Evolutionary conservation across 441 rosid genomes (phyloP), one percentile per base, ranked within the genome.

Genomic region (Metrosideros polymorpha): DNA sequence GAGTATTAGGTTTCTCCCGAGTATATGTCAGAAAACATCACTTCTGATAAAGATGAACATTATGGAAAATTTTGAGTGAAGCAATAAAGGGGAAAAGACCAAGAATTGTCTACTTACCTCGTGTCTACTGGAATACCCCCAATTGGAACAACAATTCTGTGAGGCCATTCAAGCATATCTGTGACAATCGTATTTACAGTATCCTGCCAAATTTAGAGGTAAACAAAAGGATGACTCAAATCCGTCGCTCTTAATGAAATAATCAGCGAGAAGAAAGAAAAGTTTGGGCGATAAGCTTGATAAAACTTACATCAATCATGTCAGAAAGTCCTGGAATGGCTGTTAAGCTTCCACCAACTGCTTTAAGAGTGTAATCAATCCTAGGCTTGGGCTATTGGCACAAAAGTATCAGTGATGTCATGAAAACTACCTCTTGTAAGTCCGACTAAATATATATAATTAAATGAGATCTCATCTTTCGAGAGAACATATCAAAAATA

Each of bases 151-250:
- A 96, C 98, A 86, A 98, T 95, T 91, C 99, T 95, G 91, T 95
- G 98, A 50, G 99, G 99, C 99, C 99, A 98, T 90, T 96, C 98
- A 89, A 98, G 99, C 98, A 90, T 98, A 89, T 98, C 98, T 84
- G 91, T 89, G 84, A 98, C 94, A 85, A 98, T 98, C 29, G 98
- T 77, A 86, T 96, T 57, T 88, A 98, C 98, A 9, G 96, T 95
- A 87, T 96, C 99, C 99, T 97, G 89, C 87, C 83, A 88, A 86
- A 85, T 82, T 85, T 30, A 47, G 49, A 76, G 32, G 45, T 66
- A 50, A 87, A 56, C 54, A 88, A 82, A 71, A 39, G 47, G 39
- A 22, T 71, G 79, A 24, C n/a, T 39, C 79, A 71, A 22, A 71
- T n/a, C 39, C n/a, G 35, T 35, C 10, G 45, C 77, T 19, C 14